Percentiles rank a stretch among this genome's conserved stretches.
Evolutionary conservation across 768 basidiomycete species (phyloP).

Genomic region (Lactarius tabidus): DNA sequence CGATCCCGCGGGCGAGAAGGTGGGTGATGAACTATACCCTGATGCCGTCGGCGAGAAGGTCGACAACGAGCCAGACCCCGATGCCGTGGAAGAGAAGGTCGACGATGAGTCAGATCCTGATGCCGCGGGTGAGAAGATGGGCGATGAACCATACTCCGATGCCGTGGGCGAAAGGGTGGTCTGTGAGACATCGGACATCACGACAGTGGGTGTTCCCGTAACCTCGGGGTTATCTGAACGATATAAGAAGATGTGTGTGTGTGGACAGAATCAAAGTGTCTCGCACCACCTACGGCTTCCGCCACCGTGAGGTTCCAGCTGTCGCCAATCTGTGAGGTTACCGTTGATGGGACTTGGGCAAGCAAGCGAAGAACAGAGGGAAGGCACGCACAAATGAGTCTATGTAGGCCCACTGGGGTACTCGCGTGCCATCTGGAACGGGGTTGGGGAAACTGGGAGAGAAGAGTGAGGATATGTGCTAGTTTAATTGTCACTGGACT

Average conservation of each 20-base stretch:
- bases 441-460: conserved; percentile 8
- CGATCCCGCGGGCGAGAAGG: too few species aligned
- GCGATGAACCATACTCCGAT: too few species aligned
- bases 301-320: conserved; percentile 3
- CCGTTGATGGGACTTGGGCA: neutral
- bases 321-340: neutral
- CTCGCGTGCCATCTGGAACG: conserved; percentile 40
- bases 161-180: neutral
- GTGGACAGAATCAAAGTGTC: neutral
- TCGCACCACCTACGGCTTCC: neutral
- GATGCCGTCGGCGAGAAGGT: too few species aligned
- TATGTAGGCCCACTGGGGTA: conserved; percentile 52
- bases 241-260: too few species aligned
- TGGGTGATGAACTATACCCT: too few species aligned
- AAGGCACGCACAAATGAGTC: conserved; percentile 36
- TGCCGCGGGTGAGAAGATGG: too few species aligned
- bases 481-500: neutral
- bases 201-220: too few species aligned
- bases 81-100: too few species aligned
- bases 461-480: neutral
- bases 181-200: too few species aligned
- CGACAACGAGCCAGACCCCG: too few species aligned
- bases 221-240: too few species aligned
- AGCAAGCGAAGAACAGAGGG: neutral
- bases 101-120: neutral